Evolutionary conservation across 805 yeast species (phyloP), one percentile per base, ranked within the genome.

Genomic region (Priceomyces carsonii): DNA sequence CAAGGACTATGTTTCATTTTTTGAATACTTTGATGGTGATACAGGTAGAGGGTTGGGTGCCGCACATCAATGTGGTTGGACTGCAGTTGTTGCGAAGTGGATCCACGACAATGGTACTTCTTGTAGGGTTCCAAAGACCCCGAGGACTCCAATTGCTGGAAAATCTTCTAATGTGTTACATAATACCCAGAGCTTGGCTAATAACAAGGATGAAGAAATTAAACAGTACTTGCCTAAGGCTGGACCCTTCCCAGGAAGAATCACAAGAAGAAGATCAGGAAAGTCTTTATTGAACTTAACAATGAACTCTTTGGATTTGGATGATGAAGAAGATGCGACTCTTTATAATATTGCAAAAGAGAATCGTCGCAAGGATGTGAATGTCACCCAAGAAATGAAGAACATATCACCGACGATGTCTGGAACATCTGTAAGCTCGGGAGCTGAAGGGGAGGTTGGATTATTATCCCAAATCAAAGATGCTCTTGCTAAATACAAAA

Each of bases 1-100:
- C 69, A 77, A 75, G 50, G 95, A 88, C 42, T 75, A 77, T 44
- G 75, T 86, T 27, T 82, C 85, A 43, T 89, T 86, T 56, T 85
- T 78, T 56, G 97, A 89, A 66, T 89, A 83, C 57, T 89, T 89
- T 57, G 95, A 89, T 52, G 96, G 95, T 47, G 97, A 89, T 56
- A 84, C 93, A 2, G 97, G 97, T 25, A 76, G 95, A 47, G 97
- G 96, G 5, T 64, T 89, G 38, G 97, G 97, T 21, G 88, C 96
- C 1, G 80, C 89, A 34, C 96, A 90, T 66, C 97, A 89, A 65
- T 83, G 89, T 70, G 97, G 97, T 8, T 89, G 97, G 97, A 89
- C 96, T 1, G 90, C 95, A 0, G 71, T 90, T 29, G 93, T 88
- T 34, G 95, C 95, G 27, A 85, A 91, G 62, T 79, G 89, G 77